Percentiles rank a stretch among this genome's conserved stretches.
Conservation (phyloP, 495 filamentous ascomycete genomes). For the Neurospora tetrasperma region DNA sequence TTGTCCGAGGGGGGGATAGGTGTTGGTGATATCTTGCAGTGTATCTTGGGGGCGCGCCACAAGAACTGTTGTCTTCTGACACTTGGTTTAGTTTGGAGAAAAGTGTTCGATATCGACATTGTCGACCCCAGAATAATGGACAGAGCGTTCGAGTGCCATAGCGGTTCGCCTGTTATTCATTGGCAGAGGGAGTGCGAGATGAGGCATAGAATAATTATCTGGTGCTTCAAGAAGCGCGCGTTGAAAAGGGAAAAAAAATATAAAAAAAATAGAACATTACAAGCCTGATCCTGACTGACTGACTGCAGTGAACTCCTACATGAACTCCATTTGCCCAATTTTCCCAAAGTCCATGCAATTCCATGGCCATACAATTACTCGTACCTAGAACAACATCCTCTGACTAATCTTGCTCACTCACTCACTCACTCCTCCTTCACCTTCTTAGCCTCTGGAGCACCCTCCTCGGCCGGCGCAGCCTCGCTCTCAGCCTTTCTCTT, state of each 20-base stretch:
- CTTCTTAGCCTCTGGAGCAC: slow-evolving; percentile 40
- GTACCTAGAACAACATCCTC: not conserved
- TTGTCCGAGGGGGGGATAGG: too few relatives aligned
- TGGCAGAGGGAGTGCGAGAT: not conserved
- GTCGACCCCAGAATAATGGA: too few relatives aligned
- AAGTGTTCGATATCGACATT: too few relatives aligned
- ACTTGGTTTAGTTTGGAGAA: too few relatives aligned
- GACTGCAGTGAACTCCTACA: not conserved
- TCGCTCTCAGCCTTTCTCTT: slow-evolving; percentile 46
- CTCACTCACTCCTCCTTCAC: slow-evolving; percentile 3
- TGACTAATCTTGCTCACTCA: not conserved
- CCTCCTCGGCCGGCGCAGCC: slow-evolving; percentile 16
- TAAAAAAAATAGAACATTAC: not conserved
- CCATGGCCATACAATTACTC: not conserved
- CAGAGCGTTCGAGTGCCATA: too few relatives aligned
- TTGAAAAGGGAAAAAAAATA: not conserved
- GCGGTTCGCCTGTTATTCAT: not conserved
- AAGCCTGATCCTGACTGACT: not conserved
- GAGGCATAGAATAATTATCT: not conserved
- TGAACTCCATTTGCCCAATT: not conserved
- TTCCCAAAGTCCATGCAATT: not conserved
- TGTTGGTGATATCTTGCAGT: too few relatives aligned
- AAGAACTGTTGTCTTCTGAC: too few relatives aligned
- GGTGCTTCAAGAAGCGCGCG: not conserved
- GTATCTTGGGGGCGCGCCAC: too few relatives aligned